Evolutionary conservation across 768 basidiomycete species (phyloP).

Genomic region (Auriscalpium vulgare): DNA sequence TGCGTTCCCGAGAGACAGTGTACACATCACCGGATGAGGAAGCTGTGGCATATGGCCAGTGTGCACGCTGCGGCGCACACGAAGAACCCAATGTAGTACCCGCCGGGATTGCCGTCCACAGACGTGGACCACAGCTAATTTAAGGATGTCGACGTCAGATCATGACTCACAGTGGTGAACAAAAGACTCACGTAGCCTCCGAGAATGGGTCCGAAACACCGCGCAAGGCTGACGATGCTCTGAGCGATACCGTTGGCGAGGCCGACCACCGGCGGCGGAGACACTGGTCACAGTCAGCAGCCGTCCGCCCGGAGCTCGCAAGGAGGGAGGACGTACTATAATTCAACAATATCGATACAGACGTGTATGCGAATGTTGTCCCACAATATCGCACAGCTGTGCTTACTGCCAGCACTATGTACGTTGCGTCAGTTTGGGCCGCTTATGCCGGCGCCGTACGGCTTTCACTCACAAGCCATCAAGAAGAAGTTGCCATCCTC

Average conservation of each 20-base stretch:
- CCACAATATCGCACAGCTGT: constrained; percentile 68
- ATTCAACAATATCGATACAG: constrained; percentile 81
- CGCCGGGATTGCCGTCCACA: constrained; percentile 4
- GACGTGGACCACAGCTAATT: constrained; percentile 9
- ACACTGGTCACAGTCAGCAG: constrained; percentile 46
- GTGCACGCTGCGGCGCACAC: constrained; percentile 3
- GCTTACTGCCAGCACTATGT: constrained; percentile 47
- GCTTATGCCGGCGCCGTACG: constrained; percentile 7
- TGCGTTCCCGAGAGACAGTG: not conserved
- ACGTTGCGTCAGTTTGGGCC: constrained; percentile 82
- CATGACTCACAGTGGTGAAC: not conserved
- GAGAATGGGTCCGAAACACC: constrained; percentile 82
- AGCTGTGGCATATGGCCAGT: constrained; percentile 1
- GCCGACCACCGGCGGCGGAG: constrained; percentile 81
- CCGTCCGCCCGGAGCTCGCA: not conserved
- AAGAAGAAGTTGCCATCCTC: constrained; percentile 71
- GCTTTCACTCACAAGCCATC: constrained; percentile 53
- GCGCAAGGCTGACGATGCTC: constrained; percentile 87
- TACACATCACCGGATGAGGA: constrained; percentile 6
- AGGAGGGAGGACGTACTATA: constrained; percentile 46
- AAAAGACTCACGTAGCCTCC: constrained; percentile 63
- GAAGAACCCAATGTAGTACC: constrained; percentile 12
- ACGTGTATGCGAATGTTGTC: constrained; percentile 83
- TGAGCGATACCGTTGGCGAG: constrained; percentile 95
- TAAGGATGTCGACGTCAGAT: not conserved